Conservation (phyloP, 306 rosid species). For the Cyamopsis tetragonoloba region DNA sequence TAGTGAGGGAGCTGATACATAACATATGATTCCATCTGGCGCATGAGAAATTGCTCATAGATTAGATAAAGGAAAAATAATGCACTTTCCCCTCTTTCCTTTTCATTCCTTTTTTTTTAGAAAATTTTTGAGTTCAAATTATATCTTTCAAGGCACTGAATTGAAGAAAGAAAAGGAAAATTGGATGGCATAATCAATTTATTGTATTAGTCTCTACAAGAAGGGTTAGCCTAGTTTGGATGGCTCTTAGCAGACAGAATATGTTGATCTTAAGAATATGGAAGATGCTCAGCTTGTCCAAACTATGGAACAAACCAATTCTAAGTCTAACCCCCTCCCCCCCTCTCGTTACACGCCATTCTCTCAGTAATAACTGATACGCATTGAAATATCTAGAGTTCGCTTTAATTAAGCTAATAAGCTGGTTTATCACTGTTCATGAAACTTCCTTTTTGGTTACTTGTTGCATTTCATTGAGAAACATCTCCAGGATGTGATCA, state of each 20-base stretch:
- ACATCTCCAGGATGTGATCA: neutral
- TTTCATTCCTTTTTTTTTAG: neutral
- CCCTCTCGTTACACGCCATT: neutral
- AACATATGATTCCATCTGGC: slow-evolving; percentile 10
- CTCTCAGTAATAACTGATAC: neutral
- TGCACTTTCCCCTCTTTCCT: neutral
- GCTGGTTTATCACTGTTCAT: neutral
- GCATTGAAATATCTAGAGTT: slow-evolving; percentile 1
- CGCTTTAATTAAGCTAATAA: too few relatives aligned
- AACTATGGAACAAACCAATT: neutral
- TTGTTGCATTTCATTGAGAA: neutral
- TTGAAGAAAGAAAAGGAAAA: neutral
- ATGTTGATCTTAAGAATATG: slow-evolving; percentile 7
- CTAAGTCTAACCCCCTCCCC: neutral
- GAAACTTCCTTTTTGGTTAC: neutral
- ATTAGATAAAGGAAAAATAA: neutral
- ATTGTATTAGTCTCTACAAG: neutral
- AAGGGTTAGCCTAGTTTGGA: neutral
- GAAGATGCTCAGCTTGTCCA: neutral
- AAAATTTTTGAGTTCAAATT: neutral
- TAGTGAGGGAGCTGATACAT: neutral
- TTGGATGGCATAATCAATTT: neutral
- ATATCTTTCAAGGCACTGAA: neutral
- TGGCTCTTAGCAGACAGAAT: neutral
- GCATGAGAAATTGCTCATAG: neutral